Evolutionary conservation across 768 basidiomycete genomes (phyloP).

Genomic region (Lentinus brumalis): DNA sequence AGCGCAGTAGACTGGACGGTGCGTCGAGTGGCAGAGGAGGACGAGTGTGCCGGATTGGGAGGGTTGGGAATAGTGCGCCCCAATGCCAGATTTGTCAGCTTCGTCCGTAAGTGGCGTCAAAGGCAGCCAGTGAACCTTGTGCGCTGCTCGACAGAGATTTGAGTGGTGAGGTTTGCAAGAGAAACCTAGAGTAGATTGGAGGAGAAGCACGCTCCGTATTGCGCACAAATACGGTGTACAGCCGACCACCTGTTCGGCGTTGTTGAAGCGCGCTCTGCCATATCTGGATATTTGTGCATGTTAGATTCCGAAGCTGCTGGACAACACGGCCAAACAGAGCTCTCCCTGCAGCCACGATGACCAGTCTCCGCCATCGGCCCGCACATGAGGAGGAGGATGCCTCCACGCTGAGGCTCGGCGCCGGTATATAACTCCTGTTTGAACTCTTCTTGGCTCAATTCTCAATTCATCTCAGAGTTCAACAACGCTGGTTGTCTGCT

Average conservation of each 20-base stretch:
- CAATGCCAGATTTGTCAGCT: constrained; percentile 22
- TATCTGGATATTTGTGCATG: constrained; percentile 26
- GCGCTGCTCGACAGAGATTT: no score
- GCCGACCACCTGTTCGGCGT: no score
- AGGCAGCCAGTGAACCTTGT: no score
- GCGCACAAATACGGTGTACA: background rate
- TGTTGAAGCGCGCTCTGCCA: no score
- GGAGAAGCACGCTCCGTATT: no score
- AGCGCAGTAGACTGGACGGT: constrained; percentile 13
- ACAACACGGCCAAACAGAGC: constrained; percentile 33
- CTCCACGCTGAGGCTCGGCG: constrained; percentile 77
- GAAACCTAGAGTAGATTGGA: no score
- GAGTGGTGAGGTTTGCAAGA: no score
- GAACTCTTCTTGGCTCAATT: background rate
- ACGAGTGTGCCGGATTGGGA: constrained; percentile 6
- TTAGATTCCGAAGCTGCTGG: constrained; percentile 35
- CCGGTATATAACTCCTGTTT: constrained; percentile 43
- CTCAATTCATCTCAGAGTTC: constrained; percentile 57
- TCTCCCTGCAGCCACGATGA: constrained; percentile 38
- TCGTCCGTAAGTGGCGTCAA: background rate
- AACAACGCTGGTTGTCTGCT: constrained; percentile 89
- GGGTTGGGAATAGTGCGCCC: constrained; percentile 2
- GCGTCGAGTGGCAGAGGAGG: background rate
- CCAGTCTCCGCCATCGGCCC: constrained; percentile 62
- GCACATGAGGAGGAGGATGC: constrained; percentile 87